These are phyloP conservation scores for Salix suchowensis DNA, from an alignment of 345 rosid species.

Conservation along the genomic window DNA sequence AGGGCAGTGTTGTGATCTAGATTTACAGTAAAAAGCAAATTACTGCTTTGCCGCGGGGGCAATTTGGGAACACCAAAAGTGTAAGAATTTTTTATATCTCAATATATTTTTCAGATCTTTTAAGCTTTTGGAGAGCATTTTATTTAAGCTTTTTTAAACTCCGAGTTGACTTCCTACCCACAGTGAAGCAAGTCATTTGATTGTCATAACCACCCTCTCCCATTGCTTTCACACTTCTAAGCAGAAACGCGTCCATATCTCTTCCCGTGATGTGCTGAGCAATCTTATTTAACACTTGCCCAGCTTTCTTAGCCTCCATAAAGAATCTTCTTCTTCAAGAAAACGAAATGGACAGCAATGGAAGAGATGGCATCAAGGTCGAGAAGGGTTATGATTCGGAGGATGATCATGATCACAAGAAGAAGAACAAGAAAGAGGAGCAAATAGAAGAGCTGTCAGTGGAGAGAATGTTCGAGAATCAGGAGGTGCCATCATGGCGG, in stretches of 20 bases:
- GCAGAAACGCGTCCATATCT: background rate
- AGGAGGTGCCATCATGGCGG: constrained; percentile 17
- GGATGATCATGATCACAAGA: background rate
- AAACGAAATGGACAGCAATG: background rate
- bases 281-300: background rate
- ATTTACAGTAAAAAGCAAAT: no score
- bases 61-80: no score
- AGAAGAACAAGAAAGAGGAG: background rate
- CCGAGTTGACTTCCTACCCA: no score
- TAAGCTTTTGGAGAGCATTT: no score
- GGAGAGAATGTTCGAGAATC: constrained; percentile 9
- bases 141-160: no score
- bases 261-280: background rate
- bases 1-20: no score
- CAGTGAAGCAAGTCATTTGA: no score
- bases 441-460: background rate
- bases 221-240: background rate
- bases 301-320: background rate
- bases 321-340: background rate
- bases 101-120: no score
- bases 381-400: background rate
- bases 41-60: no score
- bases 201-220: background rate
- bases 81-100: no score
- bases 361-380: background rate